These are phyloP conservation scores for Pichia inconspicua DNA, from an alignment of 1,139 yeast genomes.

Conservation along the genomic window DNA sequence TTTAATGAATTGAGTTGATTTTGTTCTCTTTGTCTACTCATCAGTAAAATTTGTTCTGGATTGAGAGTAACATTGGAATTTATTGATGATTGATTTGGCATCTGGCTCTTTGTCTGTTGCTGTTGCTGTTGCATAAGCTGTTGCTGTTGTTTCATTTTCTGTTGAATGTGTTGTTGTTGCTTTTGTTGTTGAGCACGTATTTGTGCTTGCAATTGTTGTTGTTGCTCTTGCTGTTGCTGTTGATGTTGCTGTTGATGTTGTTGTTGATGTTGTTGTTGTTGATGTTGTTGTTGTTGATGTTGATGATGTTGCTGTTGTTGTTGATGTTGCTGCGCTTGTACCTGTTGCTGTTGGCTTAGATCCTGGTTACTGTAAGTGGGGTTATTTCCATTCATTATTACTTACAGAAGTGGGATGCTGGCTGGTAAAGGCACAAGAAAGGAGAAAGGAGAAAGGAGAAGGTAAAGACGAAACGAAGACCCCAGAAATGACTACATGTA, in stretches of 20 bases:
- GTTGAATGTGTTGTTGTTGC: conserved; percentile 15
- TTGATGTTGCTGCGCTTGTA: background rate
- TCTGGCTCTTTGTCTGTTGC: conserved; percentile 12
- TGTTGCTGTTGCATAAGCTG: conserved; percentile 21
- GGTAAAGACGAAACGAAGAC: too few species aligned
- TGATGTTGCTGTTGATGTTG: conserved; percentile 24
- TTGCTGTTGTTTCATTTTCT: conserved; percentile 19
- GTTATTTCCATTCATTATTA: background rate
- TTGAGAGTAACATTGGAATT: conserved; percentile 20
- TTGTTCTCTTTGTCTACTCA: conserved; percentile 22
- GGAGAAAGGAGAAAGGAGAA: too few species aligned
- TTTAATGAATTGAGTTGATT: background rate
- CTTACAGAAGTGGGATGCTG: background rate
- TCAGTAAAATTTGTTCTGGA: conserved; percentile 27
- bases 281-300: too few species aligned
- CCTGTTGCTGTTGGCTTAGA: background rate
- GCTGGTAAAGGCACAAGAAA: too few species aligned
- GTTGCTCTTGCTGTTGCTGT: conserved; percentile 10
- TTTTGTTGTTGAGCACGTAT: conserved; percentile 23
- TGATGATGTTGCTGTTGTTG: background rate
- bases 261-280: conserved; percentile 12
- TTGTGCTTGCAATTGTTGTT: conserved; percentile 13
- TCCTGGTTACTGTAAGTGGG: background rate
- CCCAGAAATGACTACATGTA: too few species aligned
- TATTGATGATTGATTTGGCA: background rate